phyloP scores from a whole-genome alignment of 2,329 filamentous ascomycete species.

The Ascochyta rabiei region DNA sequence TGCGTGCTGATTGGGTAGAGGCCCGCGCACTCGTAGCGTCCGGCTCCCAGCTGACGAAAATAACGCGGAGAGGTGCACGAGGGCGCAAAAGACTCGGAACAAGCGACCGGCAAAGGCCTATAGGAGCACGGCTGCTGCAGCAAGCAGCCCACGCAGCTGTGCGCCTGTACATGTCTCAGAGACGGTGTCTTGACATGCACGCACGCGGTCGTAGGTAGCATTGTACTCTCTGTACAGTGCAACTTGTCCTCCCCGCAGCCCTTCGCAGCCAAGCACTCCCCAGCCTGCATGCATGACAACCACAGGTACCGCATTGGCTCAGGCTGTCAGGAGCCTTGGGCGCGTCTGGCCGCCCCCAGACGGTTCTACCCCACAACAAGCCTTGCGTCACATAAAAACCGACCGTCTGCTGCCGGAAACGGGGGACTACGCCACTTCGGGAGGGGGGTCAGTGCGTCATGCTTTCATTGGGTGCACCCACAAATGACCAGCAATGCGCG shows the following conservation, averaged over 20 bases:
- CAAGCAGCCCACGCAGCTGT: slow-evolving; percentile 3
- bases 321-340: slow-evolving; percentile 10
- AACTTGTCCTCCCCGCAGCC: slow-evolving; percentile 5
- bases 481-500: slow-evolving; percentile 12
- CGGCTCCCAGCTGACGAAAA: slow-evolving; percentile 37
- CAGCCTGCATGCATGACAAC: slow-evolving; percentile 11
- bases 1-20: slow-evolving; percentile 33
- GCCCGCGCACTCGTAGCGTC: slow-evolving; percentile 24
- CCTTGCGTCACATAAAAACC: slow-evolving; percentile 22
- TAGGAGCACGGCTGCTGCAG: slow-evolving; percentile 12
- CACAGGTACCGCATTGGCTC: slow-evolving; percentile 14
- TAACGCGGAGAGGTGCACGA: slow-evolving; percentile 33
- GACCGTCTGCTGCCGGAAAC: slow-evolving; percentile 19
- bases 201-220: not conserved
- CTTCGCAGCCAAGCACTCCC: slow-evolving; percentile 11
- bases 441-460: slow-evolving; percentile 24
- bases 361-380: slow-evolving; percentile 18
- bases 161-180: slow-evolving; percentile 14
- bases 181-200: not conserved
- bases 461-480: slow-evolving; percentile 18
- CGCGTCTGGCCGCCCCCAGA: slow-evolving; percentile 19
- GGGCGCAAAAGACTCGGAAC: slow-evolving; percentile 29
- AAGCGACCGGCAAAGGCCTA: slow-evolving; percentile 25
- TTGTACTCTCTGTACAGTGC: not conserved
- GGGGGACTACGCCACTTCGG: slow-evolving; percentile 23